These are phyloP conservation scores for Macrocybe sp. DNA, from an alignment of 1,284 basidiomycete genomes.

Conservation along the genomic window DNA sequence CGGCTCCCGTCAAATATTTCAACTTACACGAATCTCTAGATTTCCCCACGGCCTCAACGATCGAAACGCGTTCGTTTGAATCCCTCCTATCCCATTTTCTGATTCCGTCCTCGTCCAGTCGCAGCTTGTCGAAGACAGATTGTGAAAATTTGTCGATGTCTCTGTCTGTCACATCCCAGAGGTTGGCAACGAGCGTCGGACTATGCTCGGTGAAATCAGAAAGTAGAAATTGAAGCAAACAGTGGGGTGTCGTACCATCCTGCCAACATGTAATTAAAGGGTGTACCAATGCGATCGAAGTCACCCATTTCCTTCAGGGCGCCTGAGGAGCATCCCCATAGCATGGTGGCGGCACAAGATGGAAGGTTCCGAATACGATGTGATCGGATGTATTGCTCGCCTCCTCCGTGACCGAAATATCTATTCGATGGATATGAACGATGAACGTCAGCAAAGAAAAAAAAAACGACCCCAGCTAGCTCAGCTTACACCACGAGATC, in stretches of 20 bases:
- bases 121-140: conserved; percentile 74
- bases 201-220: conserved; percentile 33
- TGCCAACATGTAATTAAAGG: conserved; percentile 92
- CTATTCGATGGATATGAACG: conserved; percentile 32
- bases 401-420: conserved; percentile 97
- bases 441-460: not conserved
- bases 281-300: conserved; percentile 88
- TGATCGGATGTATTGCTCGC: conserved; percentile 89
- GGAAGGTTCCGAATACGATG: conserved; percentile 78
- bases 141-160: conserved; percentile 94
- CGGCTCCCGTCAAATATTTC: conserved; percentile 93
- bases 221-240: conserved; percentile 3
- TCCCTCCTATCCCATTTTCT: conserved; percentile 14
- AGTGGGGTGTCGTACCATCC: conserved; percentile 69
- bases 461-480: conserved; percentile 16
- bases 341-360: conserved; percentile 89
- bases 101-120: conserved; percentile 41
- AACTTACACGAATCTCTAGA: conserved; percentile 83
- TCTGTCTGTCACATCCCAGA: conserved; percentile 98
- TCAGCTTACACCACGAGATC: conserved; percentile 79
- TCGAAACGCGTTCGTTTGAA: conserved; percentile 34
- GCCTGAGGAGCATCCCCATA: conserved; percentile 99
- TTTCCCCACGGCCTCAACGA: conserved; percentile 77
- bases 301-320: conserved; percentile 86
- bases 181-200: conserved; percentile 88